Evolutionary conservation across 2,329 filamentous ascomycete species (phyloP), one percentile per base, ranked within the genome.

Genomic region (Pseudogymnoascus sp.): DNA sequence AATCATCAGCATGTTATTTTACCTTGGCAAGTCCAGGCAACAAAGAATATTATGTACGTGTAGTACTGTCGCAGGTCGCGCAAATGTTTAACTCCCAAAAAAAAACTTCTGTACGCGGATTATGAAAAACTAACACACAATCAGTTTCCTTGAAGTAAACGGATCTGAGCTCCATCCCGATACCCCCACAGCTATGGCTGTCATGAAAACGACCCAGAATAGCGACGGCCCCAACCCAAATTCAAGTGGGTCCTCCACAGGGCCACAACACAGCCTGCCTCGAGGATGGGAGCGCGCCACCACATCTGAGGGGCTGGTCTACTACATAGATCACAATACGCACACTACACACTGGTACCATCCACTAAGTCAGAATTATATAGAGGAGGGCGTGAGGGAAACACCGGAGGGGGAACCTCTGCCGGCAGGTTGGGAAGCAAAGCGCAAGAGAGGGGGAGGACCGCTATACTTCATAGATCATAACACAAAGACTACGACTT

Each of bases 401-500:
- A 55, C 97, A 2, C 96, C 92, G 2, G 92, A 97, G 73, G 83
- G 97, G 29, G 92, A 92, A 2, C 94, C 94, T 29, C 77, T 99
- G 58, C 94, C 94, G 3, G 97, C 94, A 71, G 94, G 94, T 1
- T 99, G 94, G 94, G 94, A 99, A 81, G 48, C 48, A 55, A 99
- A 99, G 94, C 91, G 94, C 64, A 86, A 99, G 60, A 99, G 94
- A 60, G 97, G 99, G 75, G 99, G 94, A 13, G 94, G 94, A 29
- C 85, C 94, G 64, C 94, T 99, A 15, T 99, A 99, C 78, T 99
- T 99, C 75, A 94, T 99, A 51, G 94, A 99, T 72, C 94, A 99
- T 79, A 99, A 99, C 78, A 99, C 94, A 44, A 99, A 99, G 81
- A 99, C 94, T 0, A 99, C 94, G 3, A 99, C 94, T 0, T 99